Evolutionary conservation across 495 filamentous ascomycete species (phyloP), one percentile per base, ranked within the genome.

Genomic region (Mytilinidion resinicola): DNA sequence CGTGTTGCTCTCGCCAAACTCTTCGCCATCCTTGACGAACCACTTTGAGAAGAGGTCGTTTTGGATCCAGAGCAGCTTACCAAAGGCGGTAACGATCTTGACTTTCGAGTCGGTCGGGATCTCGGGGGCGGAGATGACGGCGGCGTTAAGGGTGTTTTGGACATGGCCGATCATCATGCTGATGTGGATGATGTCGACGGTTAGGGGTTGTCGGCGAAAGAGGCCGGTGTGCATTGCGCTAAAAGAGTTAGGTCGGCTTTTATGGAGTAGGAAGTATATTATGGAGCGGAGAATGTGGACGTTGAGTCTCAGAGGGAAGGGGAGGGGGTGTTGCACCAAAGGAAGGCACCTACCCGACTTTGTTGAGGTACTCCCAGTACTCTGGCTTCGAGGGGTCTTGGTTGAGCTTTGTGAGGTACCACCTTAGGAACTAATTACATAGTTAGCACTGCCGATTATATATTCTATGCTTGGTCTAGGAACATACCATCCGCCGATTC

Each of bases 311-410:
- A 30, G 6, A 30, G 25, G 25, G 25, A 41, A 41, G n/a, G 9
- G 9, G 38, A 9, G 38, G 38, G 38, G 38, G 9, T 41, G 38
- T n/a, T 9, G 9, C 38, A 41, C 38, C 9, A 41, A n/a, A 41
- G 9, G n/a, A n/a, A n/a, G 14, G 41, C 14, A 43, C 41, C 8
- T 19, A 43, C 46, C 46, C 46, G 11, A 49, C 46, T 25, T 15
- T n/a, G 20, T 49, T 49, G 15, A 49, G 17, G 20, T 49, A 49
- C 20, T 49, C 46, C 46, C 46, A 49, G 30, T 49, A 49, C 19
- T n/a, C 14, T 15, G 12, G 11, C 11, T 12, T n/a, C 14, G 46
- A 20, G 12, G 46, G 46, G 46, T 49, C 46, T 21, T 15, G 11
- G 19, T 49, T 49, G 15, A 49, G 25, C 6, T 30, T 30, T 30